Percentiles rank a stretch among this genome's conserved stretches.
phyloP scores from a whole-genome alignment of 2,329 filamentous ascomycete species.

The Arthrobotrys entomopaga region DNA sequence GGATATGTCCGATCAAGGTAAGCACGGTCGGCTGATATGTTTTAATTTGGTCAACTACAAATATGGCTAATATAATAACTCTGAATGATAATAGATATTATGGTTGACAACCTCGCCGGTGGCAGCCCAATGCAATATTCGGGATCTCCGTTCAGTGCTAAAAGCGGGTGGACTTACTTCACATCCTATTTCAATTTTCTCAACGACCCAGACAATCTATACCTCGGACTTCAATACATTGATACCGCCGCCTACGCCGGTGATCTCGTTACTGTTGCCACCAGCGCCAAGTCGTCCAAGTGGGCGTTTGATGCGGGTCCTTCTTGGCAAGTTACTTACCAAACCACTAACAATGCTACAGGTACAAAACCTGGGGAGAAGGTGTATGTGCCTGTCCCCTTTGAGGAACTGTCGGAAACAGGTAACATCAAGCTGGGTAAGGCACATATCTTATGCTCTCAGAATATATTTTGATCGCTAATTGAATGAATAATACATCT shows the following conservation, averaged over 20 bases:
- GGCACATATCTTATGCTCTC: neutral
- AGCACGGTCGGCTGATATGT: neutral
- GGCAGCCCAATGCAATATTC: conserved; percentile 1
- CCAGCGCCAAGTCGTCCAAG: neutral
- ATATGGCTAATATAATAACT: too few species aligned
- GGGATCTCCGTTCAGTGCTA: conserved; percentile 26
- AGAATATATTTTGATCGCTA: neutral
- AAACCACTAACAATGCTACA: conserved; percentile 1
- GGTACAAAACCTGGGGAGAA: neutral
- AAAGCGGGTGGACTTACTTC: conserved; percentile 30
- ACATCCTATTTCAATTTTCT: conserved; percentile 42
- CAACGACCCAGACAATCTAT: conserved; percentile 20
- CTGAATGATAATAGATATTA: neutral
- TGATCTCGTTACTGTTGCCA: neutral
- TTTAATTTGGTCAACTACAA: too few species aligned
- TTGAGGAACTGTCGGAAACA: conserved; percentile 12
- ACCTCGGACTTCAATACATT: conserved; percentile 31
- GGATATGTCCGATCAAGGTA: conserved; percentile 24
- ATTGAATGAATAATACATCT: neutral
- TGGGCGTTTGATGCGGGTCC: conserved; percentile 32
- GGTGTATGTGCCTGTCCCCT: conserved; percentile 26
- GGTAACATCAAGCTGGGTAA: conserved; percentile 35
- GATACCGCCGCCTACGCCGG: conserved; percentile 3
- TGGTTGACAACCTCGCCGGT: too few species aligned
- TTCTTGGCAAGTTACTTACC: conserved; percentile 36